These are phyloP conservation scores for Rhizoclosmatium globosum DNA, from an alignment of 192 early-diverging fungal species.

Conservation along the genomic window DNA sequence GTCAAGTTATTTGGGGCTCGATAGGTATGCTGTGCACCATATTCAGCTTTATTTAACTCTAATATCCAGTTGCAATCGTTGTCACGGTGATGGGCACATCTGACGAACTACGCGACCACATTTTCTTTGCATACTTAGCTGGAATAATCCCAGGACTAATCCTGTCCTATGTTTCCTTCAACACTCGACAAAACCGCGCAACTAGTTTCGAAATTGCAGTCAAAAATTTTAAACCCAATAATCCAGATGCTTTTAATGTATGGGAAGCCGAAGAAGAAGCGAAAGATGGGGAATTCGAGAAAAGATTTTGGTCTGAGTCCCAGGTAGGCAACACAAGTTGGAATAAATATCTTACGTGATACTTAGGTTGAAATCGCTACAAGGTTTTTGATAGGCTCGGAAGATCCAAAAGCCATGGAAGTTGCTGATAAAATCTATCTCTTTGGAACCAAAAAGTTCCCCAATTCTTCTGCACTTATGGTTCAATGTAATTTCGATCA, in stretches of 20 bases:
- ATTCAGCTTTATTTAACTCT: background rate
- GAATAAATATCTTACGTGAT: background rate
- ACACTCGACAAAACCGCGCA: conserved; percentile 19
- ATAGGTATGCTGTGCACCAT: conserved; percentile 1
- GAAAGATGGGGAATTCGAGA: conserved; percentile 28
- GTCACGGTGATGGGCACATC: background rate
- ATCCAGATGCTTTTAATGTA: conserved; percentile 22
- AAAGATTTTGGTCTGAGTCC: conserved; percentile 33
- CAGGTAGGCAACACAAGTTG: conserved; percentile 14
- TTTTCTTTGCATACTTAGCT: conserved; percentile 31
- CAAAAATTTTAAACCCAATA: conserved; percentile 33
- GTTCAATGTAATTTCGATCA: conserved; percentile 32
- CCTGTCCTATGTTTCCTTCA: conserved; percentile 21
- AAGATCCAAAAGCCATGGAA: conserved; percentile 21
- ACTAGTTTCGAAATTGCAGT: conserved; percentile 35
- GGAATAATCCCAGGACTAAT: conserved; percentile 14
- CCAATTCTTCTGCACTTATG: conserved; percentile 32
- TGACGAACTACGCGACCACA: conserved; percentile 8
- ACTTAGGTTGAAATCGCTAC: conserved; percentile 41
- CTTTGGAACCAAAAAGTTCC: conserved; percentile 43
- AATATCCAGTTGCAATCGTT: conserved; percentile 26
- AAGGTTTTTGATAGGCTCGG: conserved; percentile 28
- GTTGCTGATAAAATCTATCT: conserved; percentile 40
- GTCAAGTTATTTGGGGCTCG: conserved; percentile 40
- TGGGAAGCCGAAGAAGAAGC: conserved; percentile 36